Conservation (phyloP, 768 basidiomycete species). For the Kwoniella sp. region DNA sequence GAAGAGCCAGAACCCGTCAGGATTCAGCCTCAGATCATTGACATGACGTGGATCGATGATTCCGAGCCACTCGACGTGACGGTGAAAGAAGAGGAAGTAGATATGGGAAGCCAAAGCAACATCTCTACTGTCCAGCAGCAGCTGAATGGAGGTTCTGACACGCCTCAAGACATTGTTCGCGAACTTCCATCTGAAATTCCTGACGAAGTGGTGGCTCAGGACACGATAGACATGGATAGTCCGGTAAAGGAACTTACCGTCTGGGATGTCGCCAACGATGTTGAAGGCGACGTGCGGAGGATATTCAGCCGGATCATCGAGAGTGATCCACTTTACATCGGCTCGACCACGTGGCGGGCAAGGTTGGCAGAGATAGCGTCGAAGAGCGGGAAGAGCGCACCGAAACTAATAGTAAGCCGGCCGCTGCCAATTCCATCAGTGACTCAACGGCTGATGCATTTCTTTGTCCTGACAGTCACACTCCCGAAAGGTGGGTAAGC, state of each 20-base stretch:
- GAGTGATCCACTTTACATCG: background rate
- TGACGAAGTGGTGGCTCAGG: no score
- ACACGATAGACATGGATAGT: no score
- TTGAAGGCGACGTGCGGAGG: background rate
- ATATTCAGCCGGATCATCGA: background rate
- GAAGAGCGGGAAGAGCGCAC: background rate
- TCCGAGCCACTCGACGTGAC: background rate
- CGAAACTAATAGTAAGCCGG: background rate
- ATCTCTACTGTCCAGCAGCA: no score
- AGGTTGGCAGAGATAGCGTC: background rate
- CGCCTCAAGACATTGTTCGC: no score
- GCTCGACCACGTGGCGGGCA: background rate
- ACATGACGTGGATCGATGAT: constrained; percentile 11
- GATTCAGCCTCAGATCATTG: constrained; percentile 8
- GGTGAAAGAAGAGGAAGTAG: constrained; percentile 1
- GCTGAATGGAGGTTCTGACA: no score
- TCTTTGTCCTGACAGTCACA: no score
- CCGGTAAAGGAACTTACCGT: background rate
- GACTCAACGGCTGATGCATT: no score
- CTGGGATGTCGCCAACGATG: background rate
- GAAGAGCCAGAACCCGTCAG: background rate
- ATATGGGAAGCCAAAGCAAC: background rate
- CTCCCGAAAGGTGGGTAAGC: no score
- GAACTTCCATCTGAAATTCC: no score
- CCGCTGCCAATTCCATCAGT: no score